Percentiles rank a stretch among this genome's conserved stretches.
Conservation (phyloP, 2,329 filamentous ascomycete species). For the Coniochaeta sp. region DNA sequence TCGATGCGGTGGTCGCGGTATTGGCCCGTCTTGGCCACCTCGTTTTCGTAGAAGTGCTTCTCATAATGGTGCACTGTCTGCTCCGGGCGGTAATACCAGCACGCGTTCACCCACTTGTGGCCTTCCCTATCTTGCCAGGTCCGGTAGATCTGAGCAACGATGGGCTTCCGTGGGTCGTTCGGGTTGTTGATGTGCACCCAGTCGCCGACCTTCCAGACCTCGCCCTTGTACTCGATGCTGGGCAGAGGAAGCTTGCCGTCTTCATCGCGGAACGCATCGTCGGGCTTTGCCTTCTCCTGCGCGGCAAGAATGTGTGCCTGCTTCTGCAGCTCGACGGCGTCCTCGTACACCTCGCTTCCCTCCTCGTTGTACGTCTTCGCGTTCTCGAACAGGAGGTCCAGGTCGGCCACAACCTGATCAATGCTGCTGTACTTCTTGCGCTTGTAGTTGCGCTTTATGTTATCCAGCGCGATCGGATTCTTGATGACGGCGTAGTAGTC, state of each 20-base stretch:
- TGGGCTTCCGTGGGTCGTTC: conserved; percentile 94
- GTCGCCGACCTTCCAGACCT: conserved; percentile 86
- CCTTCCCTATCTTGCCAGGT: conserved; percentile 85
- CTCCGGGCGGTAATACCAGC: conserved; percentile 98
- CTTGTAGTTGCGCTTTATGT: conserved; percentile 86
- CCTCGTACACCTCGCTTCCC: conserved; percentile 75
- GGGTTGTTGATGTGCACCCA: conserved; percentile 95
- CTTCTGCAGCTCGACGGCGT: conserved; percentile 65
- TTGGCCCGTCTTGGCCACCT: conserved; percentile 95
- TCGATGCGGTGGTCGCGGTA: conserved; percentile 92
- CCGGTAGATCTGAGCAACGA: conserved; percentile 90
- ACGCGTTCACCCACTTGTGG: conserved; percentile 91
- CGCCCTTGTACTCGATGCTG: conserved; percentile 74
- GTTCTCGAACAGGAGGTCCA: conserved; percentile 94
- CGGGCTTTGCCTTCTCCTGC: conserved; percentile 79
- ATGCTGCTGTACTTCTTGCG: conserved; percentile 89
- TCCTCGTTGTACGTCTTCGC: conserved; percentile 88
- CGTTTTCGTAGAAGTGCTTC: conserved; percentile 90
- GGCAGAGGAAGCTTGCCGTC: conserved; percentile 81
- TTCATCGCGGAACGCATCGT: conserved; percentile 83
- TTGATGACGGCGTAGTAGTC: conserved; percentile 87
- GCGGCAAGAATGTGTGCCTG: conserved; percentile 71
- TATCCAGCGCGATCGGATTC: conserved; percentile 83
- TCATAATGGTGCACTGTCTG: conserved; percentile 95
- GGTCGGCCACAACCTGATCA: conserved; percentile 78